Base-by-base conservation (phyloP, 768 basidiomycete species). In the Agaricus sinodeliciosus region DNA sequence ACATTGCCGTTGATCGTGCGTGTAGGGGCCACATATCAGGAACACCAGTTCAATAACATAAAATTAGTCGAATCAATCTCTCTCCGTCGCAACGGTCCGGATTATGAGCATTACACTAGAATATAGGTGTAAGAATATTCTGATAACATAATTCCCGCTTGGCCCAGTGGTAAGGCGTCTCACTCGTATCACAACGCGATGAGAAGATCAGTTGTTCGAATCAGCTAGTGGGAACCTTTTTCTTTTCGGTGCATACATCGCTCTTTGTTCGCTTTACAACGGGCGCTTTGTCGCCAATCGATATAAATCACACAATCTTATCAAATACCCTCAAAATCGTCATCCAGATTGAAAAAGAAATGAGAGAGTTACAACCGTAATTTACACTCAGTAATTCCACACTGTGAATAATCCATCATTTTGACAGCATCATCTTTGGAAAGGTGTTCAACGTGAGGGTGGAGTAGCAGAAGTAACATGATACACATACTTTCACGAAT, bases 131-230 rank as follows among this genome's bases (percentile, higher is more conserved):
- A 31, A 31, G 31, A 11, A 31, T 31, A 7, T 31, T 31, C 7
- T 6, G 4, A 22, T 6, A 26, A 44, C 9, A 40, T 34, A 37
- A 43, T 11, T 57, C 62, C 62, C 62, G 53, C 62, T 66, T 68
- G 67, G 68, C 68, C 69, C 69, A 69, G 69, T 63, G 67, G 69
- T 69, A 68, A 68, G 66, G 67, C 65, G 67, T 66, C 60, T 64
- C 66, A 67, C 66, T 68, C 63, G 65, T 67, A 67, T 28, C 5
- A 15, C 5, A 27, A 12, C n/a, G 44, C 11, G 34, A 59, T 56
- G 58, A 49, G 52, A 53, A 59, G 58, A 55, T 59, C 58, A 52
- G 55, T 59, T 59, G 58, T 59, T 59, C 58, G 45, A 59, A 49
- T 48, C 55, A 59, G 58, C 51, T 49, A 56, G 55, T 46, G 58